Evolutionary conservation across 768 basidiomycete species (phyloP), one percentile per base, ranked within the genome.

Genomic region (Hygrophoropsis aurantiaca): DNA sequence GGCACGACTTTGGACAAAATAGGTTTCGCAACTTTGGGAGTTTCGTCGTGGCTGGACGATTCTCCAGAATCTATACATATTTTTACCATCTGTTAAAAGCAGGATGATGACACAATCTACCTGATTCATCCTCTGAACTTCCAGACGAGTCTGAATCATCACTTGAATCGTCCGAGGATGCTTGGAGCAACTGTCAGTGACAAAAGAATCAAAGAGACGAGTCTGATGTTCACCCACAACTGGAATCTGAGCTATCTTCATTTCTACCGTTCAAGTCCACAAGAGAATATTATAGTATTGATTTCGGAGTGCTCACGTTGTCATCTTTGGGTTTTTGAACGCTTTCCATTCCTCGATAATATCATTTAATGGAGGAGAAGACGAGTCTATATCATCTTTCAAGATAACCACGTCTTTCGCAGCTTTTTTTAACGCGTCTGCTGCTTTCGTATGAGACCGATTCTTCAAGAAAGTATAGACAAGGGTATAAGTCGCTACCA

Each of bases 391-490:
- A 30, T 72, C 74, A 46, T 85, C 83, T 51, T 82, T 80, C 20
- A 90, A 68, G 11, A 81, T 66, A 33, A 86, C 78, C 13, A 79
- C 58, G 40, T 75, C 72, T 63, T 80, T 83, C 18, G 79, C 87
- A 20, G 86, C 87, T 54, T 84, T 87, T 69, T 81, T 88, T 41
- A 92, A 70, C 1, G 85, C 83, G 47, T 77, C 71, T 8, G 90
- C 90, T 7, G 81, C 86, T 57, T 89, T 89, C 24, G 62, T 60
- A 62, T 91, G 85, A 0, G 78, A 74, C 39, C 76, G 80, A 58
- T 81, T 78, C 48, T 65, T 71, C 30, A 94, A 73, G 67, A 93
- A 94, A 8, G 80, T 70, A 58, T 90, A 78, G 48, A 94, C 82
- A 41, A 90, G 68, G 55, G 80, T 77, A 72, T 91, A 94, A 4